Base-by-base conservation (phyloP, 306 rosid species). In the Albizia julibrissin region DNA sequence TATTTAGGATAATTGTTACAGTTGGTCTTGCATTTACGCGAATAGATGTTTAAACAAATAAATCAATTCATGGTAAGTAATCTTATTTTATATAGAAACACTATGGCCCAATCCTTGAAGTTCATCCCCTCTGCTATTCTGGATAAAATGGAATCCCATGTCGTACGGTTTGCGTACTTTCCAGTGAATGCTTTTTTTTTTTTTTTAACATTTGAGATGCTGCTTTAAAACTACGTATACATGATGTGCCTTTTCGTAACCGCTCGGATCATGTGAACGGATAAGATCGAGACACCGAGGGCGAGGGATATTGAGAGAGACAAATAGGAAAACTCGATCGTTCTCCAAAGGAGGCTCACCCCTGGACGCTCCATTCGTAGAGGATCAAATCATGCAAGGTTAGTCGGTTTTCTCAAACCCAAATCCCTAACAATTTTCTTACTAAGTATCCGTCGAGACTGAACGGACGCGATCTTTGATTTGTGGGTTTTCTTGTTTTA, bases 301-400 rank as follows among this genome's bases (percentile, higher is more conserved):
- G 39, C 39, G 1, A 34, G 39, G 39, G 39, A 34, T 3, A 34
- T 4, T 3, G 7, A 34, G 39, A 34, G 39, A 34, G 6, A 34
- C 37, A 34, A 5, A 34, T 34, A 34, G 39, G 7, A 34, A 34
- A 34, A 34, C 0, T 34, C 39, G 7, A 34, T 34, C 39, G 39
- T 4, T 34, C 39, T 34, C 7, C 39, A 5, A 34, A 34, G 39
- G 39, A 0, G 39, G 39, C 5, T 34, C 39, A 15, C 37, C 58
- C 69, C 39, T 54, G 7, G 14, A 54, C 6, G 40, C 66, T 34
- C 49, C 26, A 37, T 6, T 34, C 19, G 24, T 14, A 19, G 19
- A 67, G 40, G 49, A 56, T 75, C 69, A 39, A 75, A 56, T 44
- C 52, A 56, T 54, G 9, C 69, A 11, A 56, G 79, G 50, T 54